These are phyloP conservation scores for Hydrangea macrophylla DNA, from an alignment of 148 eudicot genomes.

Conservation along the genomic window DNA sequence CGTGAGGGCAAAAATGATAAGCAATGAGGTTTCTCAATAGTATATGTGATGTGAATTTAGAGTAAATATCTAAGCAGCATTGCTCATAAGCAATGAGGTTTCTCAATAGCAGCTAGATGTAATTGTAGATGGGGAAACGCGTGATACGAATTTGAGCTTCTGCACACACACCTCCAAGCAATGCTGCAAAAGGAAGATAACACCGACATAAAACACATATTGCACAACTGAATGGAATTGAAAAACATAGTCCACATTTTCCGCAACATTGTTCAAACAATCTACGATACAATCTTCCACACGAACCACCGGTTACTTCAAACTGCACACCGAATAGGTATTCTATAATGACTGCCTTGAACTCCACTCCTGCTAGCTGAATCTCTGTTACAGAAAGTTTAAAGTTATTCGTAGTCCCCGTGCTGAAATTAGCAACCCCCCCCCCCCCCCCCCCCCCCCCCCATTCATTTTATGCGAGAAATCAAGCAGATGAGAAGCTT, in stretches of 20 bases:
- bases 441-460: too few species aligned
- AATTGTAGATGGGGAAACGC: not conserved
- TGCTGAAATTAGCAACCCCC: too few species aligned
- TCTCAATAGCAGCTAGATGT: not conserved
- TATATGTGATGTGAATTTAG: not conserved
- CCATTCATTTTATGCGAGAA: too few species aligned
- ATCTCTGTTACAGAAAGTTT: not conserved
- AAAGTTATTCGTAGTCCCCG: too few species aligned
- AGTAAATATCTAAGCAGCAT: not conserved
- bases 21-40: too few species aligned
- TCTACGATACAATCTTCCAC: too few species aligned
- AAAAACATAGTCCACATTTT: not conserved
- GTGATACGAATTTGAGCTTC: not conserved
- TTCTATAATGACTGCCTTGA: not conserved
- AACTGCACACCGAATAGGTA: not conserved
- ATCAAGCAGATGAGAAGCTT: too few species aligned
- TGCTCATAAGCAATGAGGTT: constrained; percentile 13
- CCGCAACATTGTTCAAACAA: not conserved
- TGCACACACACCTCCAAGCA: not conserved
- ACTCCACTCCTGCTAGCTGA: not conserved
- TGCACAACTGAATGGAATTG: too few species aligned
- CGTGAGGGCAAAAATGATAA: too few species aligned
- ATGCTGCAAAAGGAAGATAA: too few species aligned
- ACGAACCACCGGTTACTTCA: too few species aligned
- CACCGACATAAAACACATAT: too few species aligned